Percentiles rank a stretch among this genome's conserved stretches.
phyloP scores from a whole-genome alignment of 2,329 filamentous ascomycete genomes.

The Saccharata proteae region DNA sequence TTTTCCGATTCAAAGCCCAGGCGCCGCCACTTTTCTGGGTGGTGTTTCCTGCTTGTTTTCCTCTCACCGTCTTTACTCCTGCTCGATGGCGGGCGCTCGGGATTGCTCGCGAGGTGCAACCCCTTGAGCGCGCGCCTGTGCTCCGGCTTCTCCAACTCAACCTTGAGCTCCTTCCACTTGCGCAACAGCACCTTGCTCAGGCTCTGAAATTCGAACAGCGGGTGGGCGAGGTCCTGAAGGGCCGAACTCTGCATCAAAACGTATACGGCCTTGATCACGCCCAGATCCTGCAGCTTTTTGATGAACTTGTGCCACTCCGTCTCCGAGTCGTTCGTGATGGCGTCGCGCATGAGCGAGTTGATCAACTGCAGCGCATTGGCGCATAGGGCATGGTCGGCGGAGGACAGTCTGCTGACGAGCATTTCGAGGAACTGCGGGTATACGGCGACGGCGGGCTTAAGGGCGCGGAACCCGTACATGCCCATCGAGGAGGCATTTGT shows the following conservation, averaged over 20 bases:
- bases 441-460: constrained; percentile 82
- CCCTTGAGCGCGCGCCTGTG: constrained; percentile 79
- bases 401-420: constrained; percentile 81
- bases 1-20: constrained; percentile 86
- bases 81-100: constrained; percentile 39
- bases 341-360: constrained; percentile 88
- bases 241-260: constrained; percentile 89
- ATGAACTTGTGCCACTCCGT: constrained; percentile 95
- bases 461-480: constrained; percentile 74
- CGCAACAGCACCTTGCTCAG: constrained; percentile 77
- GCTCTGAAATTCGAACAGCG: constrained; percentile 83
- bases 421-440: constrained; percentile 93
- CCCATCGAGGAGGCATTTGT: constrained; percentile 39
- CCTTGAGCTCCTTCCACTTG: constrained; percentile 75
- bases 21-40: constrained; percentile 84
- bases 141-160: constrained; percentile 78
- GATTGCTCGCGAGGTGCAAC: constrained; percentile 70
- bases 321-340: constrained; percentile 62
- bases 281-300: constrained; percentile 82
- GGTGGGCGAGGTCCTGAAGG: constrained; percentile 79
- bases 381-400: constrained; percentile 88
- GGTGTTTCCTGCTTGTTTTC: constrained; percentile 56
- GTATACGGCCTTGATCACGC: constrained; percentile 81
- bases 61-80: constrained; percentile 16
- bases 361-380: constrained; percentile 91